A percentile compares a stretch with the other conserved stretches of the same genome.
phyloP scores from a whole-genome alignment of 441 rosid species.

The Corymbia citriodora region DNA sequence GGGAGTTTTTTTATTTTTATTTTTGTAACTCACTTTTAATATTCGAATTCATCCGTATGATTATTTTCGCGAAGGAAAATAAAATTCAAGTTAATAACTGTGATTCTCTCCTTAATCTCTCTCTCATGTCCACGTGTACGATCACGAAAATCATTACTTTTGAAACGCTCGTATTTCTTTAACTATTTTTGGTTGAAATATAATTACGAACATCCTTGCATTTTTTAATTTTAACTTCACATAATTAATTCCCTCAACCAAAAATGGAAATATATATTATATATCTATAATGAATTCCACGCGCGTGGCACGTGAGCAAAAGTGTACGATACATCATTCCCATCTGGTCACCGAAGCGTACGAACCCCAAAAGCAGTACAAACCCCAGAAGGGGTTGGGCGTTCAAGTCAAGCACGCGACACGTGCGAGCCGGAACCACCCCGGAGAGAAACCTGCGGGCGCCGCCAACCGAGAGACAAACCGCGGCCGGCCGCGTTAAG shows the following conservation, averaged over 20 bases:
- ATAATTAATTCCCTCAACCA: neutral
- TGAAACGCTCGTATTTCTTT: neutral
- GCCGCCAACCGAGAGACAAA: neutral
- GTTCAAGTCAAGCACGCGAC: neutral
- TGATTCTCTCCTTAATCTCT: neutral
- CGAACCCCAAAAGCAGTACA: neutral
- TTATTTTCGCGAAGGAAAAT: neutral
- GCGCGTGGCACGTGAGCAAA: neutral
- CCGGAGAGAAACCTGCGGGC: neutral
- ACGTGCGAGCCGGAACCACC: neutral
- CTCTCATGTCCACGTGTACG: neutral
- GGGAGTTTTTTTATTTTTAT: neutral
- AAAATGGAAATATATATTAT: neutral
- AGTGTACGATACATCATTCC: neutral
- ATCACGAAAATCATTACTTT: neutral
- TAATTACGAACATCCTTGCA: neutral
- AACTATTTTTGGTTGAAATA: neutral
- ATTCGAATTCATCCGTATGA: accelerated
- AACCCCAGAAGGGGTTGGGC: neutral
- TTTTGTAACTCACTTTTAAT: neutral
- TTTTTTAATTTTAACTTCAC: neutral
- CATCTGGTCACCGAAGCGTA: neutral
- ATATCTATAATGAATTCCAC: neutral
- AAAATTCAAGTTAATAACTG: neutral
- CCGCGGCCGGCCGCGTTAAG: neutral